Evolutionary conservation across 106 monocot species (phyloP).

Genomic region (Cymbidium sinense): DNA sequence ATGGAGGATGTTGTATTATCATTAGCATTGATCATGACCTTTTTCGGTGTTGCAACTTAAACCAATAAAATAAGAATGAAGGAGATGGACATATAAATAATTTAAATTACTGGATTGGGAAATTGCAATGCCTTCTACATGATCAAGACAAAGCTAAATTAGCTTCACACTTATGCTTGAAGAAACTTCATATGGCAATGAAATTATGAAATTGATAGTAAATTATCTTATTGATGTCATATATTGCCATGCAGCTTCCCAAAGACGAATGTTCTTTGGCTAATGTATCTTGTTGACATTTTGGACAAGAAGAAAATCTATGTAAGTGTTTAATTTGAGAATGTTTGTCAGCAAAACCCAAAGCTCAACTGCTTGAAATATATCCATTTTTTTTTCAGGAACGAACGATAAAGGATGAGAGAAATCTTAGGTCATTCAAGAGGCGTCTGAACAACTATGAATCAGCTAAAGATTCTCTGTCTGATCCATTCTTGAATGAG

Average conservation of each 20-base stretch:
- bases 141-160: too few relatives aligned
- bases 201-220: neutral
- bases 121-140: too few relatives aligned
- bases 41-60: too few relatives aligned
- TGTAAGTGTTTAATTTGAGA: slow-evolving; percentile 38
- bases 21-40: too few relatives aligned
- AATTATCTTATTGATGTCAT: neutral
- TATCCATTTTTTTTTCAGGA: slow-evolving; percentile 30
- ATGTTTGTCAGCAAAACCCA: neutral
- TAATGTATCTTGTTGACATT: slow-evolving; percentile 78
- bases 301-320: slow-evolving; percentile 77
- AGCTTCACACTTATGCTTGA: neutral
- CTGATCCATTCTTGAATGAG: slow-evolving; percentile 59
- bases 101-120: too few relatives aligned
- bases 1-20: too few relatives aligned
- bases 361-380: neutral
- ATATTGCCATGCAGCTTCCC: slow-evolving; percentile 58
- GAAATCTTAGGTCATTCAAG: slow-evolving; percentile 80
- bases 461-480: slow-evolving; percentile 63
- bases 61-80: too few relatives aligned
- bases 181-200: neutral
- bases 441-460: slow-evolving; percentile 57
- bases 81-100: too few relatives aligned
- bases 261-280: slow-evolving; percentile 88
- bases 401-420: slow-evolving; percentile 53